Conservation (phyloP, 2,329 filamentous ascomycete species). For the Hymenoscyphus albidus region DNA sequence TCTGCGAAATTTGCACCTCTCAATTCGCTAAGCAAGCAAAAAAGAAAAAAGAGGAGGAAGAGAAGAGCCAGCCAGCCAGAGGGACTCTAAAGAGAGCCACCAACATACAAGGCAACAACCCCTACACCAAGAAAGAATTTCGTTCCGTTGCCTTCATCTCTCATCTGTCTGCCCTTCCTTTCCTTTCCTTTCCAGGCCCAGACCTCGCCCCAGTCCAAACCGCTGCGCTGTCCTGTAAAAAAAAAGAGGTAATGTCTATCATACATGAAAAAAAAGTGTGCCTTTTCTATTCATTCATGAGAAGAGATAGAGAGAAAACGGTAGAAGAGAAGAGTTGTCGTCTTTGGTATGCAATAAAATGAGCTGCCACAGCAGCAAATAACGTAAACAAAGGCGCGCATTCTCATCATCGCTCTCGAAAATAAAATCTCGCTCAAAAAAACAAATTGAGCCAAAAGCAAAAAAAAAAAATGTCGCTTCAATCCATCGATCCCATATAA, state of each 20-base stretch:
- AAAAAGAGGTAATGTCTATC: slow-evolving; percentile 21
- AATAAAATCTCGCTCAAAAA: slow-evolving; percentile 1
- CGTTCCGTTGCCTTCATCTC: background rate
- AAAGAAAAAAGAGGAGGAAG: no score
- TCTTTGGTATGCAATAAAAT: slow-evolving; percentile 17
- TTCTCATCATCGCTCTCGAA: background rate
- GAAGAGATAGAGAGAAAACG: slow-evolving; percentile 5
- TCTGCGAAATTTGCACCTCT: no score
- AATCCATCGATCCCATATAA: background rate
- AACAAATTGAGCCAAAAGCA: no score
- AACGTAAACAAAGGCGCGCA: background rate
- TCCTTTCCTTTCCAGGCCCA: no score
- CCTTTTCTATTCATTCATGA: background rate
- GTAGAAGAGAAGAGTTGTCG: slow-evolving; percentile 23
- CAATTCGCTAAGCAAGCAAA: no score
- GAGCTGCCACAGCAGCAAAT: background rate
- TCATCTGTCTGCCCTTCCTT: no score
- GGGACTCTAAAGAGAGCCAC: no score
- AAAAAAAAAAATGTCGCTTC: slow-evolving; percentile 2
- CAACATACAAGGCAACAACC: background rate
- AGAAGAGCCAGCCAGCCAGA: no score
- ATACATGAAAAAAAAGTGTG: slow-evolving; percentile 29
- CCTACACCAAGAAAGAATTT: background rate
- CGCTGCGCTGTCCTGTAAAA: background rate
- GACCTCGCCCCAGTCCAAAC: background rate